Percentiles rank a stretch among this genome's conserved stretches.
Evolutionary conservation across 805 yeast genomes (phyloP).

Genomic region (Kodamaea nitidulidarum): DNA sequence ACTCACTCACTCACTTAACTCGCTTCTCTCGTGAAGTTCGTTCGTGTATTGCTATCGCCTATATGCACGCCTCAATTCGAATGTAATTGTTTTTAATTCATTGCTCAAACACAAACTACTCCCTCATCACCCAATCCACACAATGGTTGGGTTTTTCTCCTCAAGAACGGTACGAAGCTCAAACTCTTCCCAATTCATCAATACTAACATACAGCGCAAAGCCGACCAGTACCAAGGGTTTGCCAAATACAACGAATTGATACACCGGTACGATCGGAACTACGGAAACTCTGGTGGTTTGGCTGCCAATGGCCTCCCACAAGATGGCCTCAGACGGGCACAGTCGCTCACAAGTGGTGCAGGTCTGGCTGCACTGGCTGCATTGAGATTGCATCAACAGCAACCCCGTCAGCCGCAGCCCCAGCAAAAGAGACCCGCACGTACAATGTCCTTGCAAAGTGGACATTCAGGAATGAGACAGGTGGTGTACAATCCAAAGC

Average conservation of each 20-base stretch:
- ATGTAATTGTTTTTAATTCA: neutral
- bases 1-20: no score
- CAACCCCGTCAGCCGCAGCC: slow-evolving; percentile 6
- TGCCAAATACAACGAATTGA: slow-evolving; percentile 28
- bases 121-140: neutral
- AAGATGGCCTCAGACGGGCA: neutral
- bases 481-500: slow-evolving; percentile 13
- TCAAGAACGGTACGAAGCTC: slow-evolving; percentile 6
- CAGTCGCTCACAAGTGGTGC: slow-evolving; percentile 25
- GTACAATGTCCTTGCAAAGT: slow-evolving; percentile 5
- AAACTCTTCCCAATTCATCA: neutral
- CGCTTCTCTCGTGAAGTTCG: no score
- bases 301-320: slow-evolving; percentile 17
- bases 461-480: neutral
- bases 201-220: slow-evolving; percentile 14
- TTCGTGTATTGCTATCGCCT: no score
- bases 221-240: slow-evolving; percentile 30
- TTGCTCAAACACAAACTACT: slow-evolving; percentile 1
- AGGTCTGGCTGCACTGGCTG: slow-evolving; percentile 41
- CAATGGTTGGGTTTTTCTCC: slow-evolving; percentile 7
- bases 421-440: slow-evolving; percentile 6
- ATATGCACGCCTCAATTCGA: no score
- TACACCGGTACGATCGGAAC: slow-evolving; percentile 16
- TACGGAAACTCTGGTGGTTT: slow-evolving; percentile 6
- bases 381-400: slow-evolving; percentile 29